Evolutionary conservation across 1,139 yeast genomes (phyloP).

Genomic region (Zygoascus meyerae): DNA sequence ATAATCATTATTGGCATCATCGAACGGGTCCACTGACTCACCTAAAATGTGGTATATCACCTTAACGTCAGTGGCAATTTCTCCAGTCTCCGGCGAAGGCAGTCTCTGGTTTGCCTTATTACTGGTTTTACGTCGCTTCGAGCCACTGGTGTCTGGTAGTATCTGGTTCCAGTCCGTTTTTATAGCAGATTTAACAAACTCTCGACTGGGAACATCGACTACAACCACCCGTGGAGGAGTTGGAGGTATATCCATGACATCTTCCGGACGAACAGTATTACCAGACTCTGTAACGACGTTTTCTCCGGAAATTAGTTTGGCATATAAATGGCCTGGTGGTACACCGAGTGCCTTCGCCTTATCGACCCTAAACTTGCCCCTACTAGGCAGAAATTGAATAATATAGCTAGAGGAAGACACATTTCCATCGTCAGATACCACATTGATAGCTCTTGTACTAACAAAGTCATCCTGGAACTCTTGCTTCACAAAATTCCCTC

Average conservation of each 20-base stretch:
- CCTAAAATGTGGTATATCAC: slow-evolving; percentile 74
- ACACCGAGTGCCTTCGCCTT: slow-evolving; percentile 68
- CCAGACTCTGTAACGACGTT: slow-evolving; percentile 58
- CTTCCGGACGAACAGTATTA: slow-evolving; percentile 52
- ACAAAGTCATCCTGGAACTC: slow-evolving; percentile 47
- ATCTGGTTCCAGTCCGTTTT: slow-evolving; percentile 23
- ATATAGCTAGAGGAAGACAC: slow-evolving; percentile 48
- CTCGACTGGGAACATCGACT: slow-evolving; percentile 62
- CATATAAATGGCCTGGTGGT: slow-evolving; percentile 56
- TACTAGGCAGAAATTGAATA: slow-evolving; percentile 55
- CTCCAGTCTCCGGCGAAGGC: slow-evolving; percentile 26
- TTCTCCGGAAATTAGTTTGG: slow-evolving; percentile 55
- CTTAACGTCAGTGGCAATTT: slow-evolving; percentile 32
- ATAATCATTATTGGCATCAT: slow-evolving; percentile 28
- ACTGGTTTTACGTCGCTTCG: slow-evolving; percentile 7
- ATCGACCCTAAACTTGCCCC: slow-evolving; percentile 71
- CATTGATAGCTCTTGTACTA: slow-evolving; percentile 46
- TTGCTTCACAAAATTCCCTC: slow-evolving; percentile 29
- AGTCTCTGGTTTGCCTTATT: slow-evolving; percentile 18
- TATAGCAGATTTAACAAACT: slow-evolving; percentile 40
- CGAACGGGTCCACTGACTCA: slow-evolving; percentile 48
- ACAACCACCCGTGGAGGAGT: slow-evolving; percentile 56
- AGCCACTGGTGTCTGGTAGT: slow-evolving; percentile 6
- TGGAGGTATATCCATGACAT: slow-evolving; percentile 64
- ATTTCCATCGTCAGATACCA: slow-evolving; percentile 11